Base-by-base conservation (phyloP, 108 stramenopile genomes). In the Nitzschia putrida region DNA sequence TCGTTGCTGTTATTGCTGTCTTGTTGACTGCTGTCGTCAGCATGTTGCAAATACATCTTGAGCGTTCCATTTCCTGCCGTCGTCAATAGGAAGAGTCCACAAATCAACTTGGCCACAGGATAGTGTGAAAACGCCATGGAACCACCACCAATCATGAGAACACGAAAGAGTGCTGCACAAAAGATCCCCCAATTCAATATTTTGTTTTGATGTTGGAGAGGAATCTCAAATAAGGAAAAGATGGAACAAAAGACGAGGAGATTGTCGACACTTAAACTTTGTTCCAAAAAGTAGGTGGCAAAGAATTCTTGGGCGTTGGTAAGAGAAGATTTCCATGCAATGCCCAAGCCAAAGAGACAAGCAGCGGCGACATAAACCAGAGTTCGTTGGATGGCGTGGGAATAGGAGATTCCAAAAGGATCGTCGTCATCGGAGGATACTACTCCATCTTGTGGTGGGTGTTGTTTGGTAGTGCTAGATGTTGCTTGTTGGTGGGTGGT, bases 111-210 rank as follows among this genome's bases (percentile, higher is more conserved):
- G 34, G 94, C 87, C 16, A 67, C 86, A 56, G 90, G 94, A 73
- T 96, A 95, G 9, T 91, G 71, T 57, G 95, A 68, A 41, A 98
- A 64, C 0, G 94, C 95, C 29, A 86, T 92, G 2, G 92, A 88
- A 21, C 97, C 97, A 3, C 93, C 64, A 34, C 88, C 89, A 74
- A 98, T 98, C 93, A 98, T 95, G 43, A 94, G 76, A 2, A 90
- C 94, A 40, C 97, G 82, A 93, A 98, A 93, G 2, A 93, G 80
- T 60, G 97, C 72, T 23, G 96, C 94, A 21, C 91, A 89, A 52
- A 80, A 79, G 61, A 95, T 95, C 22, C 94, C 94, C 86, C 88
- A 95, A 53, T 88, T 90, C 64, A 95, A 76, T 6, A 95, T 80
- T 25, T 86, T 69, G 64, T 91, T 85, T 69, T 95, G 92, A 77